Evolutionary conservation across 176 grass and related monocot species (phyloP).

Genomic region (Cymbopogon citratus): DNA sequence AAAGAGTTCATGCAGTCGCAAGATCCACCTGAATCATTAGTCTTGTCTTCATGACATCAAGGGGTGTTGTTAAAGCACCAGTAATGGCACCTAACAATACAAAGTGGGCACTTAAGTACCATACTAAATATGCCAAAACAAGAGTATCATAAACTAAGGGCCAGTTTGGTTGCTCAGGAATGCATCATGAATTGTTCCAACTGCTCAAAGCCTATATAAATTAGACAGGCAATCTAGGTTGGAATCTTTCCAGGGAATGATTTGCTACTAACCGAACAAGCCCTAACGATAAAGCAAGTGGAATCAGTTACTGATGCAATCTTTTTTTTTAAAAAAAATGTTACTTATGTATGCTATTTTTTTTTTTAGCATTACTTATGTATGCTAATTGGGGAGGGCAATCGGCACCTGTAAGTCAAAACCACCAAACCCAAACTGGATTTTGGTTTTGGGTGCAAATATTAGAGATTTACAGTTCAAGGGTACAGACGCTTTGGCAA

Average conservation of each 20-base stretch:
- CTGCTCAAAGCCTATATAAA: no score
- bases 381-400: background rate
- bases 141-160: no score
- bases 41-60: conserved; percentile 90
- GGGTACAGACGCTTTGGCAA: background rate
- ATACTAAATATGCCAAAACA: background rate
- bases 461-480: background rate
- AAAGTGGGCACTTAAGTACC: background rate
- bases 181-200: no score
- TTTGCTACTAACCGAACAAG: no score
- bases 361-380: background rate
- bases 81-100: conserved; percentile 60
- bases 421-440: background rate
- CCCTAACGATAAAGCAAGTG: no score
- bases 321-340: no score
- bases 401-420: background rate
- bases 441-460: background rate
- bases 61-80: conserved; percentile 74
- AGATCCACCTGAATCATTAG: conserved; percentile 79
- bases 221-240: no score
- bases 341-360: background rate
- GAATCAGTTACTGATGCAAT: no score
- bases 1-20: conserved; percentile 20
- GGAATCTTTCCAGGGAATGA: no score
- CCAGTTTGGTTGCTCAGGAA: no score